Evolutionary conservation across 2,329 filamentous ascomycete species (phyloP), one percentile per base, ranked within the genome.

Genomic region (Ceratocystis harringtonii): DNA sequence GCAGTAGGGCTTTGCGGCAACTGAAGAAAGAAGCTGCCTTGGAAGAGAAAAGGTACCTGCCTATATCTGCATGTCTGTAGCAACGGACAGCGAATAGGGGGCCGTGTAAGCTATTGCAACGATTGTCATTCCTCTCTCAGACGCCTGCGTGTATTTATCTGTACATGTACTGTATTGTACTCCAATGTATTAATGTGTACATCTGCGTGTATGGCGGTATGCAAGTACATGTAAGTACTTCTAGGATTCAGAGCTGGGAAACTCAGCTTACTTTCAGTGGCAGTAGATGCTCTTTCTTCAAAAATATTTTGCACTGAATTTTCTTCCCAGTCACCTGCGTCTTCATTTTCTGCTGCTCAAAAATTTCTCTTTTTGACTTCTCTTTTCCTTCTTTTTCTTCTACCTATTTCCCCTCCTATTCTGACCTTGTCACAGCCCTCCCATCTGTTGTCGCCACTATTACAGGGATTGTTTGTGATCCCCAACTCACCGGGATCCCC

Each of bases 261-360:
- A 41, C 36, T 41, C 8, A 6, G 17, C 15, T 8, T 58, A 28
- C 17, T 58, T 58, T 30, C 8, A 58, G 25, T 30, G 52, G 25
- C 52, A 57, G 52, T 57, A 36, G n/a, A 58, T 62, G 44, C 60
- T 62, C 60, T 43, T 62, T 41, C 60, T 41, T 62, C 25, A 8
- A 7, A 19, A 5, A 10, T n/a, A n/a, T 36, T 30, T 25, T 28
- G 19, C 6, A 10, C 43, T 30, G 19, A 44, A 10, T 48, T 44
- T 61, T 41, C 48, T 28, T 45, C 12, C 22, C 12, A 4, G 44
- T 50, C 17, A 45, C 28, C 25, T 15, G n/a, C 22, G 3, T 41
- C 36, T 41, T 41, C 36, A 15, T 52, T 52, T 15, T 52, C 48
- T 25, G 19, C 12, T 25, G 45, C 45, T 22, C 45, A 17, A 62